Percentiles rank a stretch among this genome's conserved stretches.
Conservation (phyloP, 169 alveolate genomes). For the Blepharisma undulans region DNA sequence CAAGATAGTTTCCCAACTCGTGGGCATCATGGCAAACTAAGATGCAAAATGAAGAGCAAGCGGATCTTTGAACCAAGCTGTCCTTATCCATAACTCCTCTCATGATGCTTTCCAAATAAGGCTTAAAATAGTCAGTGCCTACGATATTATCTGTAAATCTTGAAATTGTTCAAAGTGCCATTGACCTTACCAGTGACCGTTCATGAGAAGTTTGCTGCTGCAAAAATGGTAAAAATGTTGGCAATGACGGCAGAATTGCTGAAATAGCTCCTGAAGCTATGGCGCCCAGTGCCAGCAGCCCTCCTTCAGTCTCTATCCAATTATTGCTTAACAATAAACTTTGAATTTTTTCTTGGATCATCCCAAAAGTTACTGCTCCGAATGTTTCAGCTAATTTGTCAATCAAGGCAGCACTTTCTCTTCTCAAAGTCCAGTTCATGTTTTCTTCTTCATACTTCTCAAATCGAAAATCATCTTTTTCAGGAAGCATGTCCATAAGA, state of each 20-base stretch:
- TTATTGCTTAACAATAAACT: neutral
- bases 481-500: constrained; percentile 29
- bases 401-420: constrained; percentile 20
- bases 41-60: constrained; percentile 30
- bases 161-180: constrained; percentile 26
- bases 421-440: constrained; percentile 8
- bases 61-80: constrained; percentile 7
- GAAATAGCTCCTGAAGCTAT: constrained; percentile 9
- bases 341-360: neutral
- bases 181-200: neutral
- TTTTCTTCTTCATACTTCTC: constrained; percentile 10
- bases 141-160: constrained; percentile 13
- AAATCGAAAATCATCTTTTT: constrained; percentile 8
- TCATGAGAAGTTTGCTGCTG: neutral
- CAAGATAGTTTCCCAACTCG: neutral
- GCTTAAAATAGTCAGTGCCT: neutral
- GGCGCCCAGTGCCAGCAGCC: constrained; percentile 21
- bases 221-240: neutral
- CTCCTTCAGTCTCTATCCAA: constrained; percentile 17
- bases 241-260: neutral
- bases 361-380: neutral
- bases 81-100: neutral
- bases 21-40: neutral
- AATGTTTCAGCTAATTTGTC: neutral
- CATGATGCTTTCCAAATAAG: neutral